Conservation (phyloP, 1,139 yeast species). For the Yamadazyma sp. region DNA sequence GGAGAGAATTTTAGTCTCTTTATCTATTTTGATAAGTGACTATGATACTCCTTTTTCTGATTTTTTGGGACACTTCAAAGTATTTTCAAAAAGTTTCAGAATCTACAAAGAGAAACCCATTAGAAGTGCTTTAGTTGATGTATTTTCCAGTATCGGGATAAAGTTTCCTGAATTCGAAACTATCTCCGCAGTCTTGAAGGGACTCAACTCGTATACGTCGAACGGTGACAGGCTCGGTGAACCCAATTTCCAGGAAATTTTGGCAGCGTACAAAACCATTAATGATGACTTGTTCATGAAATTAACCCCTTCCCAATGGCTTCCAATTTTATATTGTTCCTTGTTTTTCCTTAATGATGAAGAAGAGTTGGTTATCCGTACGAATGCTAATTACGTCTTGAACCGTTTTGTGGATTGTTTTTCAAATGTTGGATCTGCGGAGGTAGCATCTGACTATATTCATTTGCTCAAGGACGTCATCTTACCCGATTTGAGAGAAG, state of each 20-base stretch:
- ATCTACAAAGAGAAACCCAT: conserved; percentile 58
- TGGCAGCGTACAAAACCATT: conserved; percentile 64
- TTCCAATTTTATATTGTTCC: conserved; percentile 68
- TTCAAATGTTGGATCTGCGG: conserved; percentile 31
- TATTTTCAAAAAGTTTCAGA: conserved; percentile 60
- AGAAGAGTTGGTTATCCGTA: conserved; percentile 77
- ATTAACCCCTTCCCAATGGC: conserved; percentile 67
- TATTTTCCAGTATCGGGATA: conserved; percentile 61
- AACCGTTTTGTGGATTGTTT: conserved; percentile 65
- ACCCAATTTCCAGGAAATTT: conserved; percentile 75
- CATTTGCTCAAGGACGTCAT: conserved; percentile 54
- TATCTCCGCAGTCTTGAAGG: conserved; percentile 54
- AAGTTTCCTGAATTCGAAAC: conserved; percentile 45
- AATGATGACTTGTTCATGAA: conserved; percentile 53
- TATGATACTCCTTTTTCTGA: conserved; percentile 56
- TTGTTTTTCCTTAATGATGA: conserved; percentile 75
- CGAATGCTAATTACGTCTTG: conserved; percentile 70
- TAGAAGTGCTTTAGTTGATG: conserved; percentile 58
- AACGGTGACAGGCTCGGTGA: conserved; percentile 69
- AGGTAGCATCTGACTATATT: conserved; percentile 37
- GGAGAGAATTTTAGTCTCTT: conserved; percentile 57
- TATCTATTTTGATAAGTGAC: conserved; percentile 53
- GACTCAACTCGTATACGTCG: conserved; percentile 67
- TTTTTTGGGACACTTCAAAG: conserved; percentile 52
- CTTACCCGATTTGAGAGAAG: conserved; percentile 66